A percentile compares a stretch with the other conserved stretches of the same genome.
Conservation (phyloP, 2,329 filamentous ascomycete species). For the Trichoderma sp. region DNA sequence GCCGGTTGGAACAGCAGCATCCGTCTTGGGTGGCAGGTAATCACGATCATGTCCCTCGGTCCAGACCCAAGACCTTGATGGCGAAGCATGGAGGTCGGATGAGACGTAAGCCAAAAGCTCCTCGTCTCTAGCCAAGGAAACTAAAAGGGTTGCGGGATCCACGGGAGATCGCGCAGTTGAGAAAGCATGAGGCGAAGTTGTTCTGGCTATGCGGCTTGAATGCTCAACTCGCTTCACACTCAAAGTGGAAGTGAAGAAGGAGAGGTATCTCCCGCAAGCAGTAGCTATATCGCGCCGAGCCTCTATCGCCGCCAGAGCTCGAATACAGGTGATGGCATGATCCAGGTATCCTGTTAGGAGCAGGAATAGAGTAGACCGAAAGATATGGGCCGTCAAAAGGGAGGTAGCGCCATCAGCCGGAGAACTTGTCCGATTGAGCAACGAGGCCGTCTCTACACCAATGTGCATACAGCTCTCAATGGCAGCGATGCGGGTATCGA, state of each 20-base stretch:
- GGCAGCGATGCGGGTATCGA: conserved; percentile 64
- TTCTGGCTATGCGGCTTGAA: conserved; percentile 36
- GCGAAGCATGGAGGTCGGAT: conserved; percentile 78
- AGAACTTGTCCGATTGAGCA: conserved; percentile 65
- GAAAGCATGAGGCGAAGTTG: conserved; percentile 33
- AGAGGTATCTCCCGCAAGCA: conserved; percentile 75
- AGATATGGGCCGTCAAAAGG: conserved; percentile 77
- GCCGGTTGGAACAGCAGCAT: conserved; percentile 22
- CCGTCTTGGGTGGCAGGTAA: conserved; percentile 29
- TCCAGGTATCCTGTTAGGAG: conserved; percentile 71
- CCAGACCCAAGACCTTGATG: conserved; percentile 83
- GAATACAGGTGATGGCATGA: conserved; percentile 68
- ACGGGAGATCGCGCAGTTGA: conserved; percentile 31
- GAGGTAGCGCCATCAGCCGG: conserved; percentile 67
- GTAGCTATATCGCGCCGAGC: conserved; percentile 68
- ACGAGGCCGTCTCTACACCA: conserved; percentile 72
- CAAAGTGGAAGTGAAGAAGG: conserved; percentile 73
- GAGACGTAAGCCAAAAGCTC: conserved; percentile 85
- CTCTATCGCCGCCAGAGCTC: conserved; percentile 67
- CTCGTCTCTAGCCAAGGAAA: conserved; percentile 60
- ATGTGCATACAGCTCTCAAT: conserved; percentile 73
- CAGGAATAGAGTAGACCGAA: conserved; percentile 79
- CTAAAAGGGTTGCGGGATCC: conserved; percentile 32
- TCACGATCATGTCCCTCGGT: conserved; percentile 51
- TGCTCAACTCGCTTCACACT: conserved; percentile 52